Percentiles rank a stretch among this genome's conserved stretches.
phyloP scores from a whole-genome alignment of 2,329 filamentous ascomycete genomes.

The Amauroascus niger region DNA sequence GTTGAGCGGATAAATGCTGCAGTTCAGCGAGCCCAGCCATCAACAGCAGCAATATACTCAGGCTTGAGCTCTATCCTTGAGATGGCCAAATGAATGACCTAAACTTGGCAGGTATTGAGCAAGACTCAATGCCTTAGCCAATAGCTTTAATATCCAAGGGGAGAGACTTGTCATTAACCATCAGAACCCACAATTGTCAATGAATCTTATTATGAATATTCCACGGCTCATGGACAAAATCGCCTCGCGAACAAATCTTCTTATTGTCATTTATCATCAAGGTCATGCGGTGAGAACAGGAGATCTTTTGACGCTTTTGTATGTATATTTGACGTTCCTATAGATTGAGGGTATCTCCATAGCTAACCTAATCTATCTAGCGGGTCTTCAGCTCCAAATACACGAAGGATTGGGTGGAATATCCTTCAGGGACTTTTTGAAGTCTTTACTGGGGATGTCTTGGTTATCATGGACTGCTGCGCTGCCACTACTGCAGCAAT shows the following conservation, averaged over 20 bases:
- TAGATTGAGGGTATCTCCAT: not conserved
- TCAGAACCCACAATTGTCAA: not conserved
- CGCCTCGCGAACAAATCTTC: not conserved
- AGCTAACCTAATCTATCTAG: not conserved
- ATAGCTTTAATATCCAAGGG: not conserved
- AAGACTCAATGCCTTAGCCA: not conserved
- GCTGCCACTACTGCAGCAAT: not conserved
- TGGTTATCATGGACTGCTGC: not conserved
- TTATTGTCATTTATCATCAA: conserved; percentile 12
- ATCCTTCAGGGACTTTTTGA: not conserved
- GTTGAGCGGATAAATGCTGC: conserved; percentile 4
- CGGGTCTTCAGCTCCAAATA: not conserved
- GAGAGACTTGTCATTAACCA: conserved; percentile 5
- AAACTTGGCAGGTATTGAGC: not conserved
- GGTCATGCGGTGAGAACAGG: not conserved
- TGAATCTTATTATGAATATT: not conserved
- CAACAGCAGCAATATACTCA: conserved; percentile 5
- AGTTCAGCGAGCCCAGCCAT: conserved; percentile 2
- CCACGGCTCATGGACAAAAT: not conserved
- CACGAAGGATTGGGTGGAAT: not conserved
- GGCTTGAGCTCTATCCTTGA: conserved; percentile 4
- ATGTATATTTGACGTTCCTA: not conserved
- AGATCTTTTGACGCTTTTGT: not conserved
- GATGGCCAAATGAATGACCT: conserved; percentile 13
- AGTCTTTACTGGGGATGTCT: not conserved